A percentile compares a stretch with the other conserved stretches of the same genome.
Evolutionary conservation across 2,329 filamentous ascomycete species (phyloP).

Genomic region (Cordyceps farinosa): DNA sequence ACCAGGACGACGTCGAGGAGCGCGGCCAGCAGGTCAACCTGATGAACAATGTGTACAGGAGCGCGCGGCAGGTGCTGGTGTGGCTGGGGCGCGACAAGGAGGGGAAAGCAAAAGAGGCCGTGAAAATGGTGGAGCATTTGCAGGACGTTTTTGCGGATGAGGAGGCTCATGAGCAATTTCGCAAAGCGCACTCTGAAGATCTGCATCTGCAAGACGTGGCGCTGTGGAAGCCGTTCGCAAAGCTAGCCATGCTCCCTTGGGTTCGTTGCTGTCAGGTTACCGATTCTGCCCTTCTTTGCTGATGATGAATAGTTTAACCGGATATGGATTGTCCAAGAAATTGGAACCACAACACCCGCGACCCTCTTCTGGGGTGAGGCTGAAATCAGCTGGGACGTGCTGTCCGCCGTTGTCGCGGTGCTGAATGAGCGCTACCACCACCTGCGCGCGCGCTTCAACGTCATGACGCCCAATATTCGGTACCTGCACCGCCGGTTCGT

Average conservation of each 20-base stretch:
- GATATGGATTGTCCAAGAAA: constrained; percentile 38
- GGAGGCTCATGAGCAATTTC: constrained; percentile 28
- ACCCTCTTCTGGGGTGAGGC: constrained; percentile 34
- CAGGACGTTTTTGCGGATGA: constrained; percentile 30
- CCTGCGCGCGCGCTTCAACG: constrained; percentile 28
- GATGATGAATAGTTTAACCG: constrained; percentile 30
- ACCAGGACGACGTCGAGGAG: constrained; percentile 35
- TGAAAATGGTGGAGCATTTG: constrained; percentile 28
- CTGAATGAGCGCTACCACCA: constrained; percentile 34
- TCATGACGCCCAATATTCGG: constrained; percentile 33
- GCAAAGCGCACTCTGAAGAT: constrained; percentile 29
- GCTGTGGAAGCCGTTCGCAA: constrained; percentile 32
- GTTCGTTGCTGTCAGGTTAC: constrained; percentile 23
- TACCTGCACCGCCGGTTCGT: constrained; percentile 33
- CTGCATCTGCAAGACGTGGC: constrained; percentile 27
- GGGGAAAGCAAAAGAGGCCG: constrained; percentile 28
- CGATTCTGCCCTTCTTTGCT: constrained; percentile 10
- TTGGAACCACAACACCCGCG: constrained; percentile 32
- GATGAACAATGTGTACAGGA: constrained; percentile 37
- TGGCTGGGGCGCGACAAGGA: constrained; percentile 34
- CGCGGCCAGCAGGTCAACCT: constrained; percentile 35
- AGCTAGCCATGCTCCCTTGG: constrained; percentile 32
- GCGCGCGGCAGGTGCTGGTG: constrained; percentile 31
- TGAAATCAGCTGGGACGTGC: constrained; percentile 31
- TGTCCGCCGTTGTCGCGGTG: constrained; percentile 30